These are phyloP conservation scores for Larix kaempferi DNA, from an alignment of 75 land plant genomes.

Conservation along the genomic window DNA sequence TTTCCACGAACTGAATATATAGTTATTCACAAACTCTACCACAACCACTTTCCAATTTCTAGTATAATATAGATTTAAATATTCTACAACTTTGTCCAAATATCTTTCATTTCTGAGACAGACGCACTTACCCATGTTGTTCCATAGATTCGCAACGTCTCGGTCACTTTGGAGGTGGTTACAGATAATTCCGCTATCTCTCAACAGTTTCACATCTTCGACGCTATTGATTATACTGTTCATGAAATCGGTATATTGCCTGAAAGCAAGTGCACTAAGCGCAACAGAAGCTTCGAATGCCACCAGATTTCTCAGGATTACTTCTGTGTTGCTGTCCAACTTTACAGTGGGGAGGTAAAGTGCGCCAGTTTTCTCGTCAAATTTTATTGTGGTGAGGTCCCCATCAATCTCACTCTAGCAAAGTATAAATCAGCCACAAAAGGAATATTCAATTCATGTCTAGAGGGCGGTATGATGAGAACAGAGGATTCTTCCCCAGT, in stretches of 20 bases:
- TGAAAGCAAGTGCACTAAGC: neutral
- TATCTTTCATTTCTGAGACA: neutral
- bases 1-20: neutral
- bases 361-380: neutral
- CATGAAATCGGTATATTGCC: no score
- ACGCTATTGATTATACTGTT: no score
- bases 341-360: neutral
- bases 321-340: neutral
- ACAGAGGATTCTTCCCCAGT: neutral
- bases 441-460: neutral
- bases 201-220: neutral
- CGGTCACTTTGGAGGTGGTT: neutral
- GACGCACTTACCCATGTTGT: neutral
- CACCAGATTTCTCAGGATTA: neutral
- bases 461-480: neutral
- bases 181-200: neutral
- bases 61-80: neutral
- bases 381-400: neutral
- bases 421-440: neutral
- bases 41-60: neutral
- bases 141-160: neutral
- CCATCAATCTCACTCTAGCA: neutral
- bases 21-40: neutral
- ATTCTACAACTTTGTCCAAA: neutral
- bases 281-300: neutral